Conservation (phyloP, 768 basidiomycete genomes). For the Boletus rufocinnamomeus region DNA sequence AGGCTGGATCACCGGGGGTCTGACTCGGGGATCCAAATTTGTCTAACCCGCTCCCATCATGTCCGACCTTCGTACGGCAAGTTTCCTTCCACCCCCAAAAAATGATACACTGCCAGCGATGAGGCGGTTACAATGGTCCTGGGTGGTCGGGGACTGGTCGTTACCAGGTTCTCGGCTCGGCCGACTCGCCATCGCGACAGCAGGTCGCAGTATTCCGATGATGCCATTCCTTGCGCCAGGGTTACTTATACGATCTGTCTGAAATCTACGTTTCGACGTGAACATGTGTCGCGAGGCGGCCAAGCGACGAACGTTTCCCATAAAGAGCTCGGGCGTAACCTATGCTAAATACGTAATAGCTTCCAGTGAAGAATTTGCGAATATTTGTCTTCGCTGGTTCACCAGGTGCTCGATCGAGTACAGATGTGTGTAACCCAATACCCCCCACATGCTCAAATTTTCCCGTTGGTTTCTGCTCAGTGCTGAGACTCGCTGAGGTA, state of each 20-base stretch:
- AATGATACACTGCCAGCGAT: background rate
- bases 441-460: background rate
- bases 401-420: too few species aligned
- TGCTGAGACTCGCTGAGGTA: background rate
- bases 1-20: background rate
- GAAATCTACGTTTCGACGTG: background rate
- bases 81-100: too few species aligned
- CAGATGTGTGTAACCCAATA: too few species aligned
- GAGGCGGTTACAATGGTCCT: background rate
- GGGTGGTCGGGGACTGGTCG: background rate
- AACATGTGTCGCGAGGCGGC: background rate
- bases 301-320: constrained; percentile 5
- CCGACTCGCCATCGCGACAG: background rate
- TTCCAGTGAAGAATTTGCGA: background rate
- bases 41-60: background rate
- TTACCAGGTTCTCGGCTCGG: background rate
- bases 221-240: background rate
- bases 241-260: too few species aligned
- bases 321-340: background rate
- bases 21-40: background rate
- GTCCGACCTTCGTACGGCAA: background rate
- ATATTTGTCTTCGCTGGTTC: background rate
- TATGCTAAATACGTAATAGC: background rate
- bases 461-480: background rate
- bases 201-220: too few species aligned